Base-by-base conservation (phyloP, 768 basidiomycete genomes). In the Lactarius quietus region DNA sequence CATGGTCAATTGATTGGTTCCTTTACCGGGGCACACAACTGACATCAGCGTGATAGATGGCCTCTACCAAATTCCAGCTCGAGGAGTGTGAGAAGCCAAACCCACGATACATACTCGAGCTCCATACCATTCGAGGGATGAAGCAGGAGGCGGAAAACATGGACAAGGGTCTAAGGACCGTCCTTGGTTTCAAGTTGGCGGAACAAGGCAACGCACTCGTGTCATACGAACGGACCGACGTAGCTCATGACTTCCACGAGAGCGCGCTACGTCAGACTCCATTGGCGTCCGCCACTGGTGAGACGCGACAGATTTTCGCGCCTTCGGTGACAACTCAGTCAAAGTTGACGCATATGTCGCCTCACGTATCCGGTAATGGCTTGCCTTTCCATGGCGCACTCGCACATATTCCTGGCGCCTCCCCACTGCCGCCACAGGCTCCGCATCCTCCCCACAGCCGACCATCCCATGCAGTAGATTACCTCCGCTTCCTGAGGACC, bases 141-240 rank as follows among this genome's bases (percentile, higher is more conserved):
- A 67, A 63, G 28, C 58, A 67, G 35, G 65, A 69, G 43, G 65
- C 62, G n/a, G 52, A 62, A 20, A 67, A 69, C 38, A 66, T 66
- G 57, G 61, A 66, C 33, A 59, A 62, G 5, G 65, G 68, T 3
- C 52, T 69, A 15, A n/a, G n/a, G n/a, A n/a, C n/a, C n/a, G n/a
- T n/a, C n/a, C n/a, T n/a, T n/a, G n/a, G n/a, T n/a, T n/a, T 57
- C 12, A 18, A 39, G 20, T 8, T 12, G 54, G 26, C 33, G 54
- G 20, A 43, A 1, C n/a, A 20, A n/a, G 29, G 55, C 43, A 56
- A 26, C 31, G 31, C 55, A 33, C 62, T 57, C 8, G 26, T 60
- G 14, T 36, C 53, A n/a, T 65, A 53, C 18, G 57, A 52, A 0
- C n/a, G n/a, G n/a, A n/a, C n/a, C n/a, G n/a, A n/a, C n/a, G n/a